A percentile compares a stretch with the other conserved stretches of the same genome.
phyloP scores from a whole-genome alignment of 2,329 filamentous ascomycete species.

The Penicillium sp. region DNA sequence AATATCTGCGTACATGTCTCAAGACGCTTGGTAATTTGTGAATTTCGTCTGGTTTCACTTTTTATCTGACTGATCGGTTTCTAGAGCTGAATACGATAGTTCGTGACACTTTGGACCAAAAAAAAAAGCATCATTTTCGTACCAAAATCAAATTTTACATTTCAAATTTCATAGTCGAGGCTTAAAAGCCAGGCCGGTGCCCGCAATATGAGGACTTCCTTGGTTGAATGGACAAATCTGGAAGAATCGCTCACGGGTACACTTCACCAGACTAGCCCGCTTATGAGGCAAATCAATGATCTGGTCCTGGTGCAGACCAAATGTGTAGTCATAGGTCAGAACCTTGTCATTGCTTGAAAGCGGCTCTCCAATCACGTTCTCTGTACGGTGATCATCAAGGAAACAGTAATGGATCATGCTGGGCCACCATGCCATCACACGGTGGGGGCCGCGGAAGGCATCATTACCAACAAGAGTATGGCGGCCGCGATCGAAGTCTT shows the following conservation, averaged over 20 bases:
- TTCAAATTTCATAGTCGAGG: neutral
- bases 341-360: slow-evolving; percentile 69
- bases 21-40: neutral
- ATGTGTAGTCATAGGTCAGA: slow-evolving; percentile 70
- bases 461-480: slow-evolving; percentile 61
- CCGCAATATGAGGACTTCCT: slow-evolving; percentile 13
- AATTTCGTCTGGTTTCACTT: neutral
- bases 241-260: slow-evolving; percentile 16
- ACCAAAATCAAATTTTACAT: neutral
- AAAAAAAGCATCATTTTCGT: neutral
- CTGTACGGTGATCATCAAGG: slow-evolving; percentile 58
- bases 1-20: neutral
- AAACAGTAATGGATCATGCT: slow-evolving; percentile 60
- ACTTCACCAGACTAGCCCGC: slow-evolving; percentile 47
- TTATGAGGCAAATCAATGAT: slow-evolving; percentile 72
- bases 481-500: slow-evolving; percentile 59
- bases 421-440: slow-evolving; percentile 59
- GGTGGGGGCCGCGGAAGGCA: slow-evolving; percentile 55
- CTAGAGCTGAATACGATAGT: neutral
- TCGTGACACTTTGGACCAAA: neutral
- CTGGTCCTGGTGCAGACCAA: slow-evolving; percentile 70
- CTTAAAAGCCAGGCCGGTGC: slow-evolving; percentile 15
- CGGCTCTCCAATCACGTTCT: slow-evolving; percentile 62
- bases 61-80: neutral
- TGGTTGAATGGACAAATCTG: slow-evolving; percentile 42